A percentile compares a stretch with the other conserved stretches of the same genome.
These are phyloP conservation scores for Rhodotorula sp. DNA, from an alignment of 1,284 basidiomycete species.

Conservation along the genomic window DNA sequence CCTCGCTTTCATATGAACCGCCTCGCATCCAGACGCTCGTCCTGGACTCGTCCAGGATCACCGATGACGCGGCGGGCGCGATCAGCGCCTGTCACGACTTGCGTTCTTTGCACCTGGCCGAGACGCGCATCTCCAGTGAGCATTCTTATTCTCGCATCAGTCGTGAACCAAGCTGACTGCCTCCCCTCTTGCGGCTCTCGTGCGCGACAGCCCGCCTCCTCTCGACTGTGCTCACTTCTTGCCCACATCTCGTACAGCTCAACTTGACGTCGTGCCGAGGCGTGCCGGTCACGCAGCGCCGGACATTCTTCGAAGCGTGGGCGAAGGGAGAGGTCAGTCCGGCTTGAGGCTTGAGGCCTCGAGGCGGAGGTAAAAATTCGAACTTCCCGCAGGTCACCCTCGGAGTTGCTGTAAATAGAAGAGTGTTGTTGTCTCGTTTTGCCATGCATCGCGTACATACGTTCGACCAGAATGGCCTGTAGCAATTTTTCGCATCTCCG, in stretches of 20 bases:
- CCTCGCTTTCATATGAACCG: not conserved
- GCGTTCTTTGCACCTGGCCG: constrained; percentile 33
- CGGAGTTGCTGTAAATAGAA: not conserved
- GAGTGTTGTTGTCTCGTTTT: not conserved
- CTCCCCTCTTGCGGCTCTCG: not conserved
- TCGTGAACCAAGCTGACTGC: not conserved
- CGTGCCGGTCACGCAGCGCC: constrained; percentile 35
- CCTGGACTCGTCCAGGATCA: constrained; percentile 28
- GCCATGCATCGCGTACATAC: not conserved
- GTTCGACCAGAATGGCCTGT: not conserved
- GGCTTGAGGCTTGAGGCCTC: not conserved
- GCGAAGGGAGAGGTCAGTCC: constrained; percentile 24
- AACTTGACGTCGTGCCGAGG: constrained; percentile 42
- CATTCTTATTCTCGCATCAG: not conserved
- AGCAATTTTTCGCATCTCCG: no score
- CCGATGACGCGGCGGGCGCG: constrained; percentile 14
- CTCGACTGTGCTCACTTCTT: constrained; percentile 20
- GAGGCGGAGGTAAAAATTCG: no score
- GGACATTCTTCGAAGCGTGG: constrained; percentile 38
- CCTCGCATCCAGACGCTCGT: constrained; percentile 28
- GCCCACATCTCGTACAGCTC: constrained; percentile 29
- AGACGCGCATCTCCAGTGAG: constrained; percentile 36
- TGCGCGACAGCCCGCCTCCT: constrained; percentile 29
- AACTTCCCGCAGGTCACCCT: no score
- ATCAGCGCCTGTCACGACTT: constrained; percentile 27